Evolutionary conservation across 805 yeast genomes (phyloP), one percentile per base, ranked within the genome.

Genomic region (Yarrowia porcina): DNA sequence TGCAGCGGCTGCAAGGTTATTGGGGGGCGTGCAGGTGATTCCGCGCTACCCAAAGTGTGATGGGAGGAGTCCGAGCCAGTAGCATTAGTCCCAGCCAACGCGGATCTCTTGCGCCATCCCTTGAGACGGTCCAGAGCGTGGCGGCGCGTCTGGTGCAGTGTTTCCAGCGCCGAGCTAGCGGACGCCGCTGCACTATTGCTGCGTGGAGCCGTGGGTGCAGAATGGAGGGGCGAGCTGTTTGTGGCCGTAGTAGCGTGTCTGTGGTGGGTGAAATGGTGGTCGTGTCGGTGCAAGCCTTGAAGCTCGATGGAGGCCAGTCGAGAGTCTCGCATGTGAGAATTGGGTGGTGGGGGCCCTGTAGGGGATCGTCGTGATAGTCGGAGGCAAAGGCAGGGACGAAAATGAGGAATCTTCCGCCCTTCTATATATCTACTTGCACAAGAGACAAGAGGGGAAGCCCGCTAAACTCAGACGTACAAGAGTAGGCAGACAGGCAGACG

Each of bases 1-100:
- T 49, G 57, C 57, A 49, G 39, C 57, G 57, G 57, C 38, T 47
- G 54, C 38, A 20, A 47, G 25, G 18, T 47, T 47, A 47, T 47
- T 25, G 30, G 35, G 8, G 54, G 45, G 45, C 30, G 18, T 41
- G 45, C 30, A 23, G n/a, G n/a, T n/a, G n/a, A n/a, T n/a, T n/a
- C n/a, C n/a, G n/a, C n/a, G n/a, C n/a, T n/a, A n/a, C n/a, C n/a
- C n/a, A n/a, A n/a, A n/a, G n/a, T n/a, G n/a, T n/a, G n/a, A n/a
- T n/a, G n/a, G n/a, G n/a, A n/a, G n/a, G n/a, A n/a, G n/a, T n/a
- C n/a, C n/a, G n/a, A n/a, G n/a, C n/a, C n/a, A n/a, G n/a, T n/a
- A n/a, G n/a, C n/a, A n/a, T n/a, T n/a, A n/a, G n/a, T n/a, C n/a
- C n/a, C n/a, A n/a, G n/a, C n/a, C n/a, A n/a, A n/a, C n/a, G n/a